Evolutionary conservation across 768 basidiomycete species (phyloP).

Genomic region (Agaricus bisporus): DNA sequence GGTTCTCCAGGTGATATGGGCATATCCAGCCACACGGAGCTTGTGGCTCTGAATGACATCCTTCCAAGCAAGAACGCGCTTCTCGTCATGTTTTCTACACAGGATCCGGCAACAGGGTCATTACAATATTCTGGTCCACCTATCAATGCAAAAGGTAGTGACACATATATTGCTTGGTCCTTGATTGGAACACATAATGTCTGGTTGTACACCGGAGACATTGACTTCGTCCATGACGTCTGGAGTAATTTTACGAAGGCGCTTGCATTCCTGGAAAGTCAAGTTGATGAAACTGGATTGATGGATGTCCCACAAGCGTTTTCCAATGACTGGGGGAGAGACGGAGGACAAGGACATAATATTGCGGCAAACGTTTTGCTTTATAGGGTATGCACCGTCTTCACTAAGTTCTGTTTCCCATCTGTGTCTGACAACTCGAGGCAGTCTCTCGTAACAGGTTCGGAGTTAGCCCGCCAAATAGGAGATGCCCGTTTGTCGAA

Average conservation of each 20-base stretch:
- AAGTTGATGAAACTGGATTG: constrained; percentile 32
- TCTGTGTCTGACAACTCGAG: background rate
- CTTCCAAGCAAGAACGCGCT: constrained; percentile 39
- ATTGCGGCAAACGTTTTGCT: constrained; percentile 41
- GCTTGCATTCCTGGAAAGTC: constrained; percentile 31
- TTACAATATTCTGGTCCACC: constrained; percentile 10
- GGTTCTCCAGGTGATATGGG: constrained; percentile 31
- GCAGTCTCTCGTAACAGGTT: constrained; percentile 28
- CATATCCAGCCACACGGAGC: constrained; percentile 32
- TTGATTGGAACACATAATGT: constrained; percentile 37
- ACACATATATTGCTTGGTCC: constrained; percentile 47
- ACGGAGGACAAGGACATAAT: constrained; percentile 39
- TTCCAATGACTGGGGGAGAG: constrained; percentile 43
- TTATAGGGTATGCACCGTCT: constrained; percentile 26
- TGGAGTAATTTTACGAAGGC: constrained; percentile 42
- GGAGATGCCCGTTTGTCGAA: constrained; percentile 19
- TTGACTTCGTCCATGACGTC: constrained; percentile 31
- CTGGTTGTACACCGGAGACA: constrained; percentile 42
- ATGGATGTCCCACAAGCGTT: constrained; percentile 34
- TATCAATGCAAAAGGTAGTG: constrained; percentile 14
- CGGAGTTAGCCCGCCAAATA: constrained; percentile 27
- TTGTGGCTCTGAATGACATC: constrained; percentile 28
- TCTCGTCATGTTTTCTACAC: constrained; percentile 42
- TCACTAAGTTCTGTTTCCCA: background rate
- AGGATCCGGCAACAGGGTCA: constrained; percentile 25